Evolutionary conservation across 164 flowering plant species (phyloP), one percentile per base, ranked within the genome.

Genomic region (Aristolochia fimbriata): DNA sequence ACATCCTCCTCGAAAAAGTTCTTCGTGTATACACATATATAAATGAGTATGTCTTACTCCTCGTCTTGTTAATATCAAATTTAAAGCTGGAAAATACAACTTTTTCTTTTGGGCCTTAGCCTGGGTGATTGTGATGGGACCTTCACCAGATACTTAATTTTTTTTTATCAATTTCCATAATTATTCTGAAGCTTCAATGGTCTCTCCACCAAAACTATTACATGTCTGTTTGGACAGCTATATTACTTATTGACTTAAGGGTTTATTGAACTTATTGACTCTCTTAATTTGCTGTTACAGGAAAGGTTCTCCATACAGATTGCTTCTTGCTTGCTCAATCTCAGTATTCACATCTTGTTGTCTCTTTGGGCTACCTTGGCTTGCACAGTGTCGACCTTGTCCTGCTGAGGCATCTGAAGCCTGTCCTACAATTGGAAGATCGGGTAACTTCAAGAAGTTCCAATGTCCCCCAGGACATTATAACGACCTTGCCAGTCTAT

Each of bases 401-500:
- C 97, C 97, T 17, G 2, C 74, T 41, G 86, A 76, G 64, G 51
- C 87, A 58, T 30, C 75, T 5, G 98, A 89, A 68, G 73, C 69
- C 31, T 93, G 98, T 65, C 98, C 98, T 10, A 89, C 98, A 45
- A 78, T 87, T 25, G 96, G 98, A 31, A 83, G 90, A 46, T 87
- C 96, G 47, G 97, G 97, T 16, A 89, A 89, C 76, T 93, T 73
- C 78, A 90, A 93, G 83, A 89, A 86, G 68, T 90, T 81, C 59
- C 97, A 93, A 30, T 93, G 98, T 47, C 75, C 81, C 53, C 73
- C 82, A 46, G 90, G 84, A 49, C 76, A 93, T 62, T 93, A 93
- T 71, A 93, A 90, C 74, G 98, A 93, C 72, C 87, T 93, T 16
- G 98, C 98, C 30, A 85, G 91, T 76, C 90, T 93, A 23, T 81